Evolutionary conservation across 129 eudicot species (phyloP), one percentile per base, ranked within the genome.

Genomic region (Kitagawia praeruptora): DNA sequence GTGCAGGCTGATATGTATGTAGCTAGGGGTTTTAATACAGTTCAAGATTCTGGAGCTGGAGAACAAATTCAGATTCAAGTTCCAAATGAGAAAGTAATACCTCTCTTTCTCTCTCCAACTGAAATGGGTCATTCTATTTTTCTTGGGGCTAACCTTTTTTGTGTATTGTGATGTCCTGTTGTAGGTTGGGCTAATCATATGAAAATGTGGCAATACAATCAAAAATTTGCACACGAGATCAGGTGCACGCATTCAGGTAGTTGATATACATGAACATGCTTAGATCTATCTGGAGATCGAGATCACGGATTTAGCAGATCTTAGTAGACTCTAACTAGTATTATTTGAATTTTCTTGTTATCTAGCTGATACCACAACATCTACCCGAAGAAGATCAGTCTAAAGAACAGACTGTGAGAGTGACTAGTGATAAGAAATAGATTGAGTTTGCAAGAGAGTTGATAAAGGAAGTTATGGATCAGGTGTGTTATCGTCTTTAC

Each of bases 171-270:
- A 56, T 78, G 67, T 42, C 10, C 47, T 76, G 31, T 53, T 72
- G 10, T 77, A 96, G 99, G 99, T 96, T 88, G 99, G 98, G 70
- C 85, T 92, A 53, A 92, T 95, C 66, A 95, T 92, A 58, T 98
- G 99, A 53, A 92, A 86, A 84, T 93, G 98, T 78, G 99, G 99
- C 18, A 98, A 96, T 40, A 92, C 99, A 41, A 96, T 96, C 7
- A 96, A 90, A 80, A 90, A 75, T 78, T 81, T 96, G 76, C 99
- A 96, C 87, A 83, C 97, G 38, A 83, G 91, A 84, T 96, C 98
- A 49, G 99, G 99, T 76, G 98, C 98, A 27, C 97, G 98, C 39
- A 94, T 94, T 85, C 99, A 96, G 99, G 99, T 96, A 86, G 81
- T 78, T 76, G 49, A 48, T 77, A 44, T 74, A 23, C 69, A 75